Base-by-base conservation (phyloP, 495 filamentous ascomycete species). In the Elasticomyces elasticus region DNA sequence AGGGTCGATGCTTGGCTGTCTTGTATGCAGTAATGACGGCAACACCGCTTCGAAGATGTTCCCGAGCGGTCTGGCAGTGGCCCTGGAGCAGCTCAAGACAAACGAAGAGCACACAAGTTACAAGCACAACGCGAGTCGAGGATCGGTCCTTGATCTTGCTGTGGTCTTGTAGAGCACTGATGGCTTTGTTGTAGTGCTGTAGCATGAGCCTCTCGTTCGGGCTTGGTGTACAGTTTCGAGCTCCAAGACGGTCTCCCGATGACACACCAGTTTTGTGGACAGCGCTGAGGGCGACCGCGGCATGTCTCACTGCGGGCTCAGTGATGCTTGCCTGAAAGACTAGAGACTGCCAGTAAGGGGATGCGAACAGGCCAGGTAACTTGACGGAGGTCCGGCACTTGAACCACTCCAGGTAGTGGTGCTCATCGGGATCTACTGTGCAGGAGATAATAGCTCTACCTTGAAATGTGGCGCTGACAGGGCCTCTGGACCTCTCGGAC, bases 41-140 rank as follows among this genome's bases (percentile, higher is more conserved):
- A 10, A 71, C 26, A 7, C 74, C 74, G 48, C 60, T 71, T 52
- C 71, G 66, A 11, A 81, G 67, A 63, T 81, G 78, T 2, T 62
- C 53, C 15, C 68, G 66, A 9, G 71, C 73, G 1, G 69, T 52
- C 9, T 46, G 48, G 51, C 70, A 72, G 24, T 69, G 63, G 30
- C 30, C 30, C 30, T 15, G 30, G 30, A 24, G 15, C 13, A 6
- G 12, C 12, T 28, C 20, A 23, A 24, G 44, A 47, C 13, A 28
- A 51, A 74, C 69, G 59, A 83, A 82, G 1, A 82, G 47, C 19
- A 79, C 60, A 59, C 81, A 84, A 11, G 76, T 69, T 40, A 78
- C 68, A 26, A 84, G 69, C 35, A 72, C 70, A 27, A 76, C 47
- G 7, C 54, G 65, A 13, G 50, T 33, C 2, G 67, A 62, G 5